A percentile compares a stretch with the other conserved stretches of the same genome.
These are phyloP conservation scores for Lodderomyces oxycetoniae DNA, from an alignment of 1,139 yeast genomes.

Conservation along the genomic window DNA sequence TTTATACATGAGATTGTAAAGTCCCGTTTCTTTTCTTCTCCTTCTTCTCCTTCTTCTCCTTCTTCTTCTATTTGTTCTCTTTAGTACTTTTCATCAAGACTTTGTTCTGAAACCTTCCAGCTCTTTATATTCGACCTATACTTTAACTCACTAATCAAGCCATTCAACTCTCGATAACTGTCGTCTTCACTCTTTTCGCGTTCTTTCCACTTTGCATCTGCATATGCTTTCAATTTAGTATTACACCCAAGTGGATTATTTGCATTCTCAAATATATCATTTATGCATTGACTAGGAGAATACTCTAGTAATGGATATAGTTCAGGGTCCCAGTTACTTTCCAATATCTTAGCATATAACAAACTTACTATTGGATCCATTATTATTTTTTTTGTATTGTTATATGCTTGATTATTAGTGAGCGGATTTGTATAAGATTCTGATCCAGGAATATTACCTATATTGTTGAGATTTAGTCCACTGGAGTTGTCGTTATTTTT, in stretches of 20 bases:
- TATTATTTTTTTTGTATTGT: background rate
- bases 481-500: constrained; percentile 1
- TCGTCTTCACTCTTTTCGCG: constrained; percentile 33
- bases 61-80: background rate
- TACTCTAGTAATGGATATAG: constrained; percentile 55
- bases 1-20: constrained; percentile 2
- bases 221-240: constrained; percentile 22
- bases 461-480: background rate
- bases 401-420: background rate
- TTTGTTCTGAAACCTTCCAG: constrained; percentile 26
- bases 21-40: background rate
- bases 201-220: constrained; percentile 9
- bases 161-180: constrained; percentile 43
- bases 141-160: constrained; percentile 35
- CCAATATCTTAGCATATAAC: constrained; percentile 58
- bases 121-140: constrained; percentile 43
- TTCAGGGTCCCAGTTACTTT: constrained; percentile 74
- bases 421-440: background rate
- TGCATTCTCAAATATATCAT: constrained; percentile 57
- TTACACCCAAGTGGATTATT: constrained; percentile 67
- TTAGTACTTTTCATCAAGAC: background rate
- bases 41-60: background rate
- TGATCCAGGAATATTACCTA: background rate
- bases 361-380: constrained; percentile 51
- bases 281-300: constrained; percentile 67